Conservation (phyloP, 2,329 filamentous ascomycete genomes). For the Cadophora sp. region DNA sequence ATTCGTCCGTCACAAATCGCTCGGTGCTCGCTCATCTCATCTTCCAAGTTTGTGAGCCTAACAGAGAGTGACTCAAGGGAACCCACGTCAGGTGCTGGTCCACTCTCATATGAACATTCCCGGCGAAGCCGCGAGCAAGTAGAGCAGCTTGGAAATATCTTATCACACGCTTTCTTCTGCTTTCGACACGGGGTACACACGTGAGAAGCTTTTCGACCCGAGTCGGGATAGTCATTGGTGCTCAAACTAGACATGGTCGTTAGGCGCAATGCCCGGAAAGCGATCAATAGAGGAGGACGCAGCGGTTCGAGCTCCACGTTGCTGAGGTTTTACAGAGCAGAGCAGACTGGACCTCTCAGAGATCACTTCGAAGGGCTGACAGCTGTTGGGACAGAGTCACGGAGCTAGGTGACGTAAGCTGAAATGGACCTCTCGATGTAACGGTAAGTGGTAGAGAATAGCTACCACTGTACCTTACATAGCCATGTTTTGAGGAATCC, state of each 20-base stretch:
- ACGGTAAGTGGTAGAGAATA: not conserved
- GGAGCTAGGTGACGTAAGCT: not conserved
- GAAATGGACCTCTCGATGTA: not conserved
- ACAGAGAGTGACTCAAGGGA: conserved; percentile 8
- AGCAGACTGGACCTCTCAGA: not conserved
- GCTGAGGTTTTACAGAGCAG: not conserved
- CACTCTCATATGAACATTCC: conserved; percentile 7
- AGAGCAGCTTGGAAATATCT: conserved; percentile 17
- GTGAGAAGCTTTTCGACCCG: conserved; percentile 10
- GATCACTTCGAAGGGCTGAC: not conserved
- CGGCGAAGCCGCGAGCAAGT: conserved; percentile 6
- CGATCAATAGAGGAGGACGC: not conserved
- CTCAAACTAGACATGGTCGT: not conserved
- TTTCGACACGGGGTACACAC: conserved; percentile 20
- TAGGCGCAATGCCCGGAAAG: not conserved
- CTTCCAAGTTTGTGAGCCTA: conserved; percentile 8
- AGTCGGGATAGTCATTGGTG: not conserved
- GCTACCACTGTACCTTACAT: not conserved
- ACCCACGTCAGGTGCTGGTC: not conserved
- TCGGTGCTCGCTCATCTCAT: conserved; percentile 19
- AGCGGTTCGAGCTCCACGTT: not conserved
- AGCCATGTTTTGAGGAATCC: not conserved
- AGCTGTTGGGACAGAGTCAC: not conserved
- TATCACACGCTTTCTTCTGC: conserved; percentile 20
- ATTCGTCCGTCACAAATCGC: conserved; percentile 6